Evolutionary conservation across 257 asterid genomes (phyloP), one percentile per base, ranked within the genome.

Genomic region (Lantana camara): DNA sequence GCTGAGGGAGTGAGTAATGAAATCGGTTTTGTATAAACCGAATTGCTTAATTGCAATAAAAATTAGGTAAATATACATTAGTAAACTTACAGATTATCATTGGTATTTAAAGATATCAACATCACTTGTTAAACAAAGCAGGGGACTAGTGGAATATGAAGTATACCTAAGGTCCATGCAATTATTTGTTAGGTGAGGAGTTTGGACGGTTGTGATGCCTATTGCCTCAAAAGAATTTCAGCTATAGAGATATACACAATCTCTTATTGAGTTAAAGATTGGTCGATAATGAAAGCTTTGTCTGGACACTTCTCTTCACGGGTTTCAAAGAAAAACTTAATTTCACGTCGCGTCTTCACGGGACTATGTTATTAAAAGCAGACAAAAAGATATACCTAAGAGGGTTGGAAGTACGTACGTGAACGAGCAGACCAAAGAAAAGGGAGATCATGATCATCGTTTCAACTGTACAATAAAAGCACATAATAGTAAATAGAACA

Each of bases 271-370:
- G 12, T 13, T 9, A n/a, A 9, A 1, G 1, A 11, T 30, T 21
- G 9, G 7, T 30, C 30, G 37, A 13, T 35, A 47, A 12, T 12
- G 46, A 57, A 38, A 27, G 46, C 57, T 63, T 64, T 56, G 66
- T 71, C 66, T 8, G 1, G 56, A 54, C 15, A 12, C 5, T 32
- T 52, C 69, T 60, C 65, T 63, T 74, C 80, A 75, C 80, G 76
- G 80, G 80, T 69, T 27, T 44, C 4, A n/a, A 8, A 50, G 8
- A 13, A 17, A 47, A 60, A 5, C 5, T 38, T 13, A 37, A 35
- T 41, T 50, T 40, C 51, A 23, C 13, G 41, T 73, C 53, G 60
- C 41, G n/a, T 54, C 46, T 41, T 66, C 76, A 64, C 67, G 76
- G 71, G 71, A 40, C 37, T 34, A 30, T 67, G 46, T 48, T 24